phyloP scores from a whole-genome alignment of 2,329 filamentous ascomycete species.

The Nectriaceae sp. region DNA sequence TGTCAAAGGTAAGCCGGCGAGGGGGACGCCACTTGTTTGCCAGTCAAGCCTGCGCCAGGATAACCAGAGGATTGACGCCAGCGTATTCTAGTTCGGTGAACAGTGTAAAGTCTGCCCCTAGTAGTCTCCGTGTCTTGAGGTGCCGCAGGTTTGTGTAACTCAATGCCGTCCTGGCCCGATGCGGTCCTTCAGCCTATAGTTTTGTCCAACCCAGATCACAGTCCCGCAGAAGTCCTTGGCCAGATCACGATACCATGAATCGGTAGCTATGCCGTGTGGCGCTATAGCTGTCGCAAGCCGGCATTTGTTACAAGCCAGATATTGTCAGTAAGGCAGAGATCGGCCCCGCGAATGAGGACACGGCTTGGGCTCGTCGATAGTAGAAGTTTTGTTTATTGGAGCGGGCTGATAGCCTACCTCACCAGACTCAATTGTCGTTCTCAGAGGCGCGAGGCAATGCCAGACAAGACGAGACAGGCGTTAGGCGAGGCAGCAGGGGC shows the following conservation, averaged over 20 bases:
- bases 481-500: conserved; percentile 14
- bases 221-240: conserved; percentile 13
- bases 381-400: too few species aligned
- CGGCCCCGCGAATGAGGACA: neutral
- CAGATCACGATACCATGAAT: conserved; percentile 17
- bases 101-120: conserved; percentile 18
- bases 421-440: conserved; percentile 14
- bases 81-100: conserved; percentile 14
- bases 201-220: conserved; percentile 20
- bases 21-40: conserved; percentile 22
- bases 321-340: conserved; percentile 1
- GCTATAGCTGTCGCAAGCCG: conserved; percentile 10
- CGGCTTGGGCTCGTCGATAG: conserved; percentile 11
- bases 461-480: neutral
- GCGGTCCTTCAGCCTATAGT: conserved; percentile 18
- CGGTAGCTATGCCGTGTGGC: conserved; percentile 16
- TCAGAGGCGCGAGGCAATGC: neutral
- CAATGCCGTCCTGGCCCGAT: conserved; percentile 19
- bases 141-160: conserved; percentile 24
- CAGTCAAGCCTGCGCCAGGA: conserved; percentile 18
- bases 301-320: conserved; percentile 10
- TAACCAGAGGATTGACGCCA: conserved; percentile 15
- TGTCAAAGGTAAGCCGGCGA: conserved; percentile 11
- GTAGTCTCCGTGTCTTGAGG: conserved; percentile 17
- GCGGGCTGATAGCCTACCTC: too few species aligned